These are phyloP conservation scores for Candida berthetii DNA, from an alignment of 805 yeast species.

Conservation along the genomic window DNA sequence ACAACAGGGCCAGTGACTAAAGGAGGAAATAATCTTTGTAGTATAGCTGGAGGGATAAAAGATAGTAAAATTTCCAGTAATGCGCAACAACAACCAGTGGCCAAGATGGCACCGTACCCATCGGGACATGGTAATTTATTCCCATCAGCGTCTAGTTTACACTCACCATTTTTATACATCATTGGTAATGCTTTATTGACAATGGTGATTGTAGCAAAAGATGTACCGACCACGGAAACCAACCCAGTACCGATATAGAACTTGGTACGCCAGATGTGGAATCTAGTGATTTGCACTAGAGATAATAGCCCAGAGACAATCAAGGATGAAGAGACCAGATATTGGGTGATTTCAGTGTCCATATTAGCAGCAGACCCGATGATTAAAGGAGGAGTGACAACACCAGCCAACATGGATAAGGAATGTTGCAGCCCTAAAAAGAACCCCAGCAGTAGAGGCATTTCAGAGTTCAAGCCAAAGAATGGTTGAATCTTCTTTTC, in stretches of 20 bases:
- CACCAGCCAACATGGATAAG: slow-evolving; percentile 87
- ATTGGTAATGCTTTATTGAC: slow-evolving; percentile 70
- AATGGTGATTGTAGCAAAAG: slow-evolving; percentile 82
- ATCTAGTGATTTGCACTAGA: slow-evolving; percentile 70
- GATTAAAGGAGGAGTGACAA: slow-evolving; percentile 77
- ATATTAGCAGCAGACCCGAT: slow-evolving; percentile 62
- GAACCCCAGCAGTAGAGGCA: slow-evolving; percentile 77
- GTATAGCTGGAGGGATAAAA: slow-evolving; percentile 65
- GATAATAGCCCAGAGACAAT: slow-evolving; percentile 71
- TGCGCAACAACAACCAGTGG: slow-evolving; percentile 74
- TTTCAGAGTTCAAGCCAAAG: slow-evolving; percentile 71
- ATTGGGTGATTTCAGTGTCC: slow-evolving; percentile 41
- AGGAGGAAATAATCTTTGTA: slow-evolving; percentile 80
- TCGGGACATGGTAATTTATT: slow-evolving; percentile 73
- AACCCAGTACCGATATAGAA: slow-evolving; percentile 85
- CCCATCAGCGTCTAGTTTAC: slow-evolving; percentile 63
- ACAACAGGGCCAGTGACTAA: slow-evolving; percentile 94
- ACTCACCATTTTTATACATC: slow-evolving; percentile 70
- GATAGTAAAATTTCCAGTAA: slow-evolving; percentile 67
- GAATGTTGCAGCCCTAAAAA: slow-evolving; percentile 85
- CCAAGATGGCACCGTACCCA: slow-evolving; percentile 85
- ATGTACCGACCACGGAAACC: slow-evolving; percentile 85
- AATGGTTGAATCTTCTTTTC: slow-evolving; percentile 60
- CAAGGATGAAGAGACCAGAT: slow-evolving; percentile 64
- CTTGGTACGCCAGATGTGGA: slow-evolving; percentile 67